phyloP scores from a whole-genome alignment of 2,329 filamentous ascomycete genomes.

The Sporothrix mexicana region DNA sequence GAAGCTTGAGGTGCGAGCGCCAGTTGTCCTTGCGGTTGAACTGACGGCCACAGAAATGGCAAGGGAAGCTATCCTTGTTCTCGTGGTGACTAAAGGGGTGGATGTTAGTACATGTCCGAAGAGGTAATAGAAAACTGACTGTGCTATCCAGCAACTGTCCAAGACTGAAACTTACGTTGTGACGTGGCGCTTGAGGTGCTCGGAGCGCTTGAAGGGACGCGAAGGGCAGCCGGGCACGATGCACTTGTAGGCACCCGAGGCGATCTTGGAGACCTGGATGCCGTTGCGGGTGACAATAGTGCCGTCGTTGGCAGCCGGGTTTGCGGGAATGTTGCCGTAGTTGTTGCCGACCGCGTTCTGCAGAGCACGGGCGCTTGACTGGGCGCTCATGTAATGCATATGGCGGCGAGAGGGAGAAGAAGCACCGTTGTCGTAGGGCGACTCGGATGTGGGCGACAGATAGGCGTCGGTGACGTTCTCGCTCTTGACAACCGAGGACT shows the following conservation, averaged over 20 bases:
- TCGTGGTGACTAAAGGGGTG: constrained; percentile 38
- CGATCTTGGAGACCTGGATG: constrained; percentile 40
- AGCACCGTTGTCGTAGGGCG: background rate
- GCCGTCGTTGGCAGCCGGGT: constrained; percentile 21
- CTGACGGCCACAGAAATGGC: constrained; percentile 50
- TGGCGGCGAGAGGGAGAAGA: constrained; percentile 14
- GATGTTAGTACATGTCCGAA: constrained; percentile 4
- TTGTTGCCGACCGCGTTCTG: constrained; percentile 29
- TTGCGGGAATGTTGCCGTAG: constrained; percentile 19
- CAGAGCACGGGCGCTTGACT: constrained; percentile 31
- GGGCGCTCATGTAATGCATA: constrained; percentile 32
- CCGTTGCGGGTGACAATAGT: constrained; percentile 37
- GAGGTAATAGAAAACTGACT: background rate
- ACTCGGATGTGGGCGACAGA: constrained; percentile 26
- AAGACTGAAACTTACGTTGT: constrained; percentile 54
- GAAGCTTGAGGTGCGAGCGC: constrained; percentile 48
- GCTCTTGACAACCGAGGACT: constrained; percentile 35
- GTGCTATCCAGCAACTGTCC: background rate
- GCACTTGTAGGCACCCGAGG: constrained; percentile 48
- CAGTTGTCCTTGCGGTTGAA: constrained; percentile 51
- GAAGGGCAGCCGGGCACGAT: constrained; percentile 52
- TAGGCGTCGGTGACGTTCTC: constrained; percentile 17
- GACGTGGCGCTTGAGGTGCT: constrained; percentile 63
- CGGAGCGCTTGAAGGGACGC: constrained; percentile 58
- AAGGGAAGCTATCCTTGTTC: constrained; percentile 45